Conservation (phyloP, 768 basidiomycete genomes). For the Tricholoma sp. region DNA sequence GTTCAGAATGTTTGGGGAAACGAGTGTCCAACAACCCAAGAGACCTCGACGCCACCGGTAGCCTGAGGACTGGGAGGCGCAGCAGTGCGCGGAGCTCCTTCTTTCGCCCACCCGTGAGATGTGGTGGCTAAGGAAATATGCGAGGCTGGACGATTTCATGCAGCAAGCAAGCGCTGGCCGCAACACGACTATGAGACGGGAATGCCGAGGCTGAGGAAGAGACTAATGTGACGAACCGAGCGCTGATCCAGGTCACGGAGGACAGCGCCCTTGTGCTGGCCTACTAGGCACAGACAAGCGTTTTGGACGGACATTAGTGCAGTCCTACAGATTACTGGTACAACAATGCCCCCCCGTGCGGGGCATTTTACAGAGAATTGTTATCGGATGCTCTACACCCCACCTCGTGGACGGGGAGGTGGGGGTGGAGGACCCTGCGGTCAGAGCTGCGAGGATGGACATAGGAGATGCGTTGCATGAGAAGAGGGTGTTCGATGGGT, state of each 20-base stretch:
- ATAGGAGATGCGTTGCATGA: conserved; percentile 59
- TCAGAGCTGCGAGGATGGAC: conserved; percentile 49
- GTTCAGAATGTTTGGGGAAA: conserved; percentile 63
- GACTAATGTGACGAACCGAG: conserved; percentile 41
- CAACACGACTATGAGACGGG: conserved; percentile 39
- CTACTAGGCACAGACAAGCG: conserved; percentile 67
- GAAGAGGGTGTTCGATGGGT: conserved; percentile 64
- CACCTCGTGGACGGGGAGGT: conserved; percentile 18
- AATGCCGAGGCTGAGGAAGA: conserved; percentile 19
- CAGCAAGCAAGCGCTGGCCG: conserved; percentile 64
- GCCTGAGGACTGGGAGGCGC: conserved; percentile 58
- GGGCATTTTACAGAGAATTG: conserved; percentile 60
- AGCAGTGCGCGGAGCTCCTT: conserved; percentile 58
- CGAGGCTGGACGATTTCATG: conserved; percentile 62
- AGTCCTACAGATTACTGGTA: conserved; percentile 72
- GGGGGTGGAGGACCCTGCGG: conserved; percentile 56
- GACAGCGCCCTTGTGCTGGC: conserved; percentile 52
- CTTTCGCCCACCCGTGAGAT: conserved; percentile 61
- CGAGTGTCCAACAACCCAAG: conserved; percentile 41
- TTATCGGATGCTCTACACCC: conserved; percentile 56
- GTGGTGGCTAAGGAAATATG: conserved; percentile 60
- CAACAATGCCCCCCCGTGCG: conserved; percentile 50
- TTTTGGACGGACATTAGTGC: conserved; percentile 73
- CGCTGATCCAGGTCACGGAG: conserved; percentile 36
- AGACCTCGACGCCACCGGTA: conserved; percentile 55